Evolutionary conservation across 2,329 filamentous ascomycete species (phyloP).

Genomic region (Paecilomyces dactylethromorphus): DNA sequence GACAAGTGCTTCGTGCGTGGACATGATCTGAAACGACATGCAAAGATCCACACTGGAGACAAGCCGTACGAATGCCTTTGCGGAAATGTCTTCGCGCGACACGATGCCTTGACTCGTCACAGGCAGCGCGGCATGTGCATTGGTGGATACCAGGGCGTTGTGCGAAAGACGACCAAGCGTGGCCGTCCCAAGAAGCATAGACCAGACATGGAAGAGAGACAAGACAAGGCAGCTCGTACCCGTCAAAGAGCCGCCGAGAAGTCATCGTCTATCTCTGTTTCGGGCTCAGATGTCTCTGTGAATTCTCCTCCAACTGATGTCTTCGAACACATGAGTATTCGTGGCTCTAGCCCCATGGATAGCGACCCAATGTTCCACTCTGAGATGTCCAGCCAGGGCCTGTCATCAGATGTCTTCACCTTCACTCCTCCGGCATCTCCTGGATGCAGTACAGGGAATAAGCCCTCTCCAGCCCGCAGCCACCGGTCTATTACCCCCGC

Average conservation of each 20-base stretch:
- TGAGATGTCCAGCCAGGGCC: conserved; percentile 19
- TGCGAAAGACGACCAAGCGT: conserved; percentile 61
- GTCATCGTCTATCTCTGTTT: conserved; percentile 26
- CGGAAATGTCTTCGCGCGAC: conserved; percentile 87
- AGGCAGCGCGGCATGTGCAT: conserved; percentile 95
- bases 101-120: conserved; percentile 91
- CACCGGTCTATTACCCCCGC: conserved; percentile 32
- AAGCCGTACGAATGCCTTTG: conserved; percentile 95
- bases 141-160: conserved; percentile 79
- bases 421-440: conserved; percentile 44
- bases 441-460: conserved; percentile 31
- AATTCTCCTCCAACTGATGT: conserved; percentile 37
- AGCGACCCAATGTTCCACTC: conserved; percentile 22
- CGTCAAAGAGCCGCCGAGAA: conserved; percentile 37
- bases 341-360: conserved; percentile 26
- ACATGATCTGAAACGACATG: conserved; percentile 93
- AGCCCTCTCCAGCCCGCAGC: conserved; percentile 27
- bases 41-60: conserved; percentile 93
- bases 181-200: conserved; percentile 58
- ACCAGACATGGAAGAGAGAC: conserved; percentile 52
- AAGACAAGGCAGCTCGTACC: conserved; percentile 51
- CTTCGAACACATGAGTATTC: conserved; percentile 34
- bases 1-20: conserved; percentile 94
- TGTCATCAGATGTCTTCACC: conserved; percentile 36
- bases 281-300: conserved; percentile 32